phyloP scores from a whole-genome alignment of 1,139 yeast species.

The Lodderomyces margitis region DNA sequence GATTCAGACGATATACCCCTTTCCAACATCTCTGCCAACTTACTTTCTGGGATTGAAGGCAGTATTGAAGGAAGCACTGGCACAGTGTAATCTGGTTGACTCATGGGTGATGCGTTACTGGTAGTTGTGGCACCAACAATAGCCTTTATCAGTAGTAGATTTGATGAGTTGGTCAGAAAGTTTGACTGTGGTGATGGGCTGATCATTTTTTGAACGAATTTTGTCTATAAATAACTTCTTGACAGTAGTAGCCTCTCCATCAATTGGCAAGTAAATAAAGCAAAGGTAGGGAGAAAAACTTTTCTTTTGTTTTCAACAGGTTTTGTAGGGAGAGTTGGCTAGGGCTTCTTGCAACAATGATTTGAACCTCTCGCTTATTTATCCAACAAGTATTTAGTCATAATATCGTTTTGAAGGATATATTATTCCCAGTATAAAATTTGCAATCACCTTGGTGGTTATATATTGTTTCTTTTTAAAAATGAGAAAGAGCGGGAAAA shows the following conservation, averaged over 20 bases:
- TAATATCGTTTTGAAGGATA: not conserved
- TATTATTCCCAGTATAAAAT: too few species aligned
- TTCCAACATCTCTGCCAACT: not conserved
- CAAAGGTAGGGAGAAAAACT: too few species aligned
- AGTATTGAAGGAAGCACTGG: not conserved
- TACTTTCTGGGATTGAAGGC: not conserved
- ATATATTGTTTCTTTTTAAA: constrained; percentile 1
- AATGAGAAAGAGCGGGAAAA: not conserved
- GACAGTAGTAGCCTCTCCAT: too few species aligned
- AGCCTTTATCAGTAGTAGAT: not conserved
- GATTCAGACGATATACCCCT: not conserved
- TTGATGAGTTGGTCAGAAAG: not conserved
- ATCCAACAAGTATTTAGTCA: too few species aligned
- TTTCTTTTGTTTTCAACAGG: too few species aligned
- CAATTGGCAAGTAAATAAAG: too few species aligned
- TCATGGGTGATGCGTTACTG: not conserved
- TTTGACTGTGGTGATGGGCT: not conserved
- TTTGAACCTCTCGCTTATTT: not conserved
- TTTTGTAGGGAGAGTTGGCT: too few species aligned
- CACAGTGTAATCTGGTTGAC: not conserved
- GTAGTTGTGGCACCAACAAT: not conserved
- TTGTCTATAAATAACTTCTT: too few species aligned
- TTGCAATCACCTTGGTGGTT: constrained; percentile 26
- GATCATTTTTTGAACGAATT: not conserved
- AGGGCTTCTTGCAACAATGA: not conserved